A percentile compares a stretch with the other conserved stretches of the same genome.
Evolutionary conservation across 768 basidiomycete genomes (phyloP).

Genomic region (Collybia nuda): DNA sequence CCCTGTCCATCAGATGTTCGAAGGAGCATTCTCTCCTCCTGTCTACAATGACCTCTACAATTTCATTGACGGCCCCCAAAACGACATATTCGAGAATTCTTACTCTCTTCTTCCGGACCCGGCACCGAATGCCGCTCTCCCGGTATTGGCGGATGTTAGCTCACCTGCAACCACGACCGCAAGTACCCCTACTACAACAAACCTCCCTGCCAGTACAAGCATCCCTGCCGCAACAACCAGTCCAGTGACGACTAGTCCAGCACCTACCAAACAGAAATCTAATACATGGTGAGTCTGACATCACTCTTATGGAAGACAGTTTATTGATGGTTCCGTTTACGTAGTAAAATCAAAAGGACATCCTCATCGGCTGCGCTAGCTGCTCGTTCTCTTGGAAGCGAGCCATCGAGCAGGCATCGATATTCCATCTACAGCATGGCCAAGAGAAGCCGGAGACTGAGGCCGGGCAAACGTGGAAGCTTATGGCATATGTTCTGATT

Average conservation of each 20-base stretch:
- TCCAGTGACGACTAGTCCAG: too few species aligned
- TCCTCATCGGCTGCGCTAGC: neutral
- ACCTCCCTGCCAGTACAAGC: neutral
- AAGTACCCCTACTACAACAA: neutral
- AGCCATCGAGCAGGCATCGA: neutral
- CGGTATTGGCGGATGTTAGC: slow-evolving; percentile 22
- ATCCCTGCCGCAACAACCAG: neutral
- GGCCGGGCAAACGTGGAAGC: slow-evolving; percentile 4
- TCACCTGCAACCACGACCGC: neutral
- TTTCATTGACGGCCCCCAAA: slow-evolving; percentile 69
- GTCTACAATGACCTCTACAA: slow-evolving; percentile 72
- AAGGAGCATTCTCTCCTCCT: slow-evolving; percentile 58
- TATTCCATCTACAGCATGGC: slow-evolving; percentile 10
- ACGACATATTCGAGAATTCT: slow-evolving; percentile 68
- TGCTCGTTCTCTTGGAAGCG: slow-evolving; percentile 2
- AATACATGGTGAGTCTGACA: slow-evolving; percentile 2
- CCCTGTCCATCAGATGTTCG: slow-evolving; percentile 53
- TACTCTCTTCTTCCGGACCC: slow-evolving; percentile 46
- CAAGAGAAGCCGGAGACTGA: slow-evolving; percentile 14
- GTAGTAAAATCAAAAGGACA: slow-evolving; percentile 1
- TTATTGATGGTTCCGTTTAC: neutral
- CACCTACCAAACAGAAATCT: neutral
- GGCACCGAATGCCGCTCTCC: slow-evolving; percentile 37
- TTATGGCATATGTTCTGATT: slow-evolving; percentile 13
- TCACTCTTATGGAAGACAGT: neutral